These are phyloP conservation scores for Fusarium napiforme DNA, from an alignment of 2,329 filamentous ascomycete genomes.

Conservation along the genomic window DNA sequence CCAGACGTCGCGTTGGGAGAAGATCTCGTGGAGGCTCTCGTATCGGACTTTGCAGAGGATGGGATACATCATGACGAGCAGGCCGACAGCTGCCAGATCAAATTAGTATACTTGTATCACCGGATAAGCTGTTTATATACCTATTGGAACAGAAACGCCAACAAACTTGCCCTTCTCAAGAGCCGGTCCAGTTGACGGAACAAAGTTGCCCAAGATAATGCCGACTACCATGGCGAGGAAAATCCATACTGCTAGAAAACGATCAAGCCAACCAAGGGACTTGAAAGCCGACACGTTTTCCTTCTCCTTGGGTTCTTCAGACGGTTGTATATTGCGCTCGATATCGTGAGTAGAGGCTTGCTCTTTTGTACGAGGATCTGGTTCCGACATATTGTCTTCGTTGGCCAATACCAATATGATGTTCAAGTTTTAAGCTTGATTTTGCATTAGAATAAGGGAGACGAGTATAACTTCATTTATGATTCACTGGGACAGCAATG, in stretches of 20 bases:
- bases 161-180: conserved; percentile 79
- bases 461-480: background rate
- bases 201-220: conserved; percentile 81
- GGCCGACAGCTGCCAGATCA: conserved; percentile 69
- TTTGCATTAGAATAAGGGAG: background rate
- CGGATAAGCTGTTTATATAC: conserved; percentile 49
- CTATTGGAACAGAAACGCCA: conserved; percentile 73
- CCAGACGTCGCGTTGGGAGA: conserved; percentile 74
- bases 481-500: background rate
- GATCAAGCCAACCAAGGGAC: conserved; percentile 68
- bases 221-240: conserved; percentile 81
- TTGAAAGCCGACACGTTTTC: conserved; percentile 58
- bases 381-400: background rate
- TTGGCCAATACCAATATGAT: background rate
- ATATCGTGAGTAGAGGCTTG: conserved; percentile 3
- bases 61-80: conserved; percentile 94
- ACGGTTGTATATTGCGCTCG: conserved; percentile 4
- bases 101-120: background rate
- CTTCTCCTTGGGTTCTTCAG: background rate
- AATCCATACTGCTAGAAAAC: conserved; percentile 77
- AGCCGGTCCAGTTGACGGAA: conserved; percentile 67
- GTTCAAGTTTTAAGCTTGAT: too few species aligned
- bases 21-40: conserved; percentile 76
- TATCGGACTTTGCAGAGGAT: conserved; percentile 88
- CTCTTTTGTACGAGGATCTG: background rate